Conservation (phyloP, 768 basidiomycete species). For the Mycena maculata region DNA sequence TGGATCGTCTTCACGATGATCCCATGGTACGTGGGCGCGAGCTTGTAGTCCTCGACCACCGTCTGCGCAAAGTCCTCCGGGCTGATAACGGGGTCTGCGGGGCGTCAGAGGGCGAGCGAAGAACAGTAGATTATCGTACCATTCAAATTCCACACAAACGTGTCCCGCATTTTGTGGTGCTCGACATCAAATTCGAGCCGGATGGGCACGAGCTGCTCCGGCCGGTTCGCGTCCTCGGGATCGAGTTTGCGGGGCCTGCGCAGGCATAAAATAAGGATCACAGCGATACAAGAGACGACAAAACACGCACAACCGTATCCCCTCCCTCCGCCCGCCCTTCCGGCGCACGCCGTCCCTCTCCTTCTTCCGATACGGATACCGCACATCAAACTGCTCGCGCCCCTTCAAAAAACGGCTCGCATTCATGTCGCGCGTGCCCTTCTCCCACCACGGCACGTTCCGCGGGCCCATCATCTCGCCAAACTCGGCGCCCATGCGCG, state of each 20-base stretch:
- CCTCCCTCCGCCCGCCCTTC: conserved; percentile 68
- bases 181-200: conserved; percentile 98
- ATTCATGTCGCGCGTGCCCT: conserved; percentile 54
- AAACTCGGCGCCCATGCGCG: conserved; percentile 65
- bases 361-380: conserved; percentile 54
- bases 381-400: conserved; percentile 63
- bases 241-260: conserved; percentile 68
- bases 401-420: conserved; percentile 54
- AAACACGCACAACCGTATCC: conserved; percentile 77
- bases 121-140: conserved; percentile 61
- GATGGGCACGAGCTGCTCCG: conserved; percentile 92
- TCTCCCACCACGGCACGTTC: conserved; percentile 71
- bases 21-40: conserved; percentile 72
- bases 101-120: not conserved
- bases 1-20: conserved; percentile 86
- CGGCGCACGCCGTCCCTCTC: conserved; percentile 55
- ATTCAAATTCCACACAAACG: conserved; percentile 96
- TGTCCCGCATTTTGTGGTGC: conserved; percentile 92
- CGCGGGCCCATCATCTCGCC: conserved; percentile 56
- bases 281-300: conserved; percentile 15
- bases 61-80: conserved; percentile 92
- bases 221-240: conserved; percentile 65
- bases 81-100: conserved; percentile 85
- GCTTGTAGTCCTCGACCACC: conserved; percentile 93
- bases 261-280: conserved; percentile 28